Percentiles rank a stretch among this genome's conserved stretches.
phyloP scores from a whole-genome alignment of 129 eudicot genomes.

The Oenanthe sinensis region DNA sequence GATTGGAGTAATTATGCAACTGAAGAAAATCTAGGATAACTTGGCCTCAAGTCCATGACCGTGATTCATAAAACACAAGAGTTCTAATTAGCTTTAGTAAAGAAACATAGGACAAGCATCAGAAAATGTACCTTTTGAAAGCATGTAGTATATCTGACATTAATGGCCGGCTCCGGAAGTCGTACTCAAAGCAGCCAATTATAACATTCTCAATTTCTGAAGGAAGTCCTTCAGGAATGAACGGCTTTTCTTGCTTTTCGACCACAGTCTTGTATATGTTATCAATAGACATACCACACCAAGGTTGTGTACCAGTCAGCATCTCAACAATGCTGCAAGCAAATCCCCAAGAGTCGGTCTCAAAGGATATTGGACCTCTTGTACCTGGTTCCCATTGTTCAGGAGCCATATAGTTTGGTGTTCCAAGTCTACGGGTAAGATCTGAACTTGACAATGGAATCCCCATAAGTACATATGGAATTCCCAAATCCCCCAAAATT shows the following conservation, averaged over 20 bases:
- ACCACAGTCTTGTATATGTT: conserved; percentile 67
- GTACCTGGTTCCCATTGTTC: conserved; percentile 93
- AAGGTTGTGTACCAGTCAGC: conserved; percentile 79
- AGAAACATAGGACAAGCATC: background rate
- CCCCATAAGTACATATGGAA: conserved; percentile 56
- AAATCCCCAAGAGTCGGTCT: conserved; percentile 97
- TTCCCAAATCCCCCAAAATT: conserved; percentile 70
- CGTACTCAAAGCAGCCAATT: conserved; percentile 82
- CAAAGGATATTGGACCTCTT: conserved; percentile 79
- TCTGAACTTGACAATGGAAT: conserved; percentile 50
- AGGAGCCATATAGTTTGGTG: conserved; percentile 91
- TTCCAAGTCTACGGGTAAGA: conserved; percentile 59
- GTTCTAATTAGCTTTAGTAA: background rate
- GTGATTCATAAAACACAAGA: background rate
- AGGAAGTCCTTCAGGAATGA: conserved; percentile 75
- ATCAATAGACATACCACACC: conserved; percentile 70
- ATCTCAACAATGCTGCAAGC: conserved; percentile 84
- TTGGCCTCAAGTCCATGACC: background rate
- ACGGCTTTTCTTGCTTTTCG: conserved; percentile 55
- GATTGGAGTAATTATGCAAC: background rate
- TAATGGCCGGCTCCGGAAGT: conserved; percentile 76
- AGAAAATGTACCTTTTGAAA: conserved; percentile 53
- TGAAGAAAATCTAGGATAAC: background rate
- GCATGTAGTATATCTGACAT: conserved; percentile 67
- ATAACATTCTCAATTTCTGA: conserved; percentile 62